Percentiles rank a stretch among this genome's conserved stretches.
These are phyloP conservation scores for Hypomontagnella monticulosa DNA, from an alignment of 495 filamentous ascomycete genomes.

Conservation along the genomic window DNA sequence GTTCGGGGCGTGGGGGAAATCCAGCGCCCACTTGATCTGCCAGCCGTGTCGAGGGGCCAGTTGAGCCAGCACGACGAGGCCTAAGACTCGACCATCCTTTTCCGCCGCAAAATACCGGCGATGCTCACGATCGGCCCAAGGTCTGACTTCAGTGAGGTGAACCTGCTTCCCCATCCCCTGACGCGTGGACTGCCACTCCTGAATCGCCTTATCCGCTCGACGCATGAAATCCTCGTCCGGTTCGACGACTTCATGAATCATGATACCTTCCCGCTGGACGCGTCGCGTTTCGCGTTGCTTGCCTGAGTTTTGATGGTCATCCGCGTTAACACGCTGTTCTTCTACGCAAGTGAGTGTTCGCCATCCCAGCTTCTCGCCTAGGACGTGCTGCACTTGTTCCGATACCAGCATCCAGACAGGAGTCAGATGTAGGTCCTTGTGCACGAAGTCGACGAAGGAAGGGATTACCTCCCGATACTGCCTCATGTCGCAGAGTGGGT, in stretches of 20 bases:
- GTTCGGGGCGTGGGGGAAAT: conserved; percentile 71
- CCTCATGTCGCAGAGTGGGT: conserved; percentile 69
- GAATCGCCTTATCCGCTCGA: conserved; percentile 67
- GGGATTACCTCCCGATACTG: conserved; percentile 70
- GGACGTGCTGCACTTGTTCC: conserved; percentile 64
- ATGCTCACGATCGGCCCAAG: conserved; percentile 72
- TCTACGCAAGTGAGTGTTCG: conserved; percentile 73
- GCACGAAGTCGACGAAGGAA: conserved; percentile 71
- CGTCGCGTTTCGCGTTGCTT: conserved; percentile 58
- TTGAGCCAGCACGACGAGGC: conserved; percentile 70
- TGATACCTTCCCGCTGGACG: conserved; percentile 68
- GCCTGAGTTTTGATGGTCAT: conserved; percentile 48
- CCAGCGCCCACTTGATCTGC: conserved; percentile 77
- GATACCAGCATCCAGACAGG: conserved; percentile 75
- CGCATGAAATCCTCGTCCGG: conserved; percentile 63
- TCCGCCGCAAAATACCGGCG: conserved; percentile 73
- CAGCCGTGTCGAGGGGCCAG: conserved; percentile 71
- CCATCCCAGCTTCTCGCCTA: conserved; percentile 73
- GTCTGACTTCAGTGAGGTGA: conserved; percentile 73
- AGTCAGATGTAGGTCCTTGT: conserved; percentile 68
- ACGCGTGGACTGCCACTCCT: conserved; percentile 70
- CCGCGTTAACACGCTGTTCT: conserved; percentile 73
- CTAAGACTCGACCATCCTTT: conserved; percentile 62
- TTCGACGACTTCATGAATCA: conserved; percentile 60
- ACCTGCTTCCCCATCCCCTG: conserved; percentile 69